Evolutionary conservation across 495 filamentous ascomycete species (phyloP).

Genomic region (Aspergillus indologenus): DNA sequence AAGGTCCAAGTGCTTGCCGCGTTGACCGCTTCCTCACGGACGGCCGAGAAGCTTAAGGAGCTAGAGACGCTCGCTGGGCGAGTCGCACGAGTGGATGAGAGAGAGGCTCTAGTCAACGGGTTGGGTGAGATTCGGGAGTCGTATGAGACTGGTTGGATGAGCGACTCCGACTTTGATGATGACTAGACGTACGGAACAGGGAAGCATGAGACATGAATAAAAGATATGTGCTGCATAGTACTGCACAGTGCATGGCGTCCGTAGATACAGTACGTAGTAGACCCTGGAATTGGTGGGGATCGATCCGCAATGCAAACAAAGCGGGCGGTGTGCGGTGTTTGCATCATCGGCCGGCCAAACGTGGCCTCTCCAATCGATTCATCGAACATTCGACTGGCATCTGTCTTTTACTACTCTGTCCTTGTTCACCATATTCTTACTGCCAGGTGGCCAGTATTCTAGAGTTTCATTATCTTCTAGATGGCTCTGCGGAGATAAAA

Average conservation of each 20-base stretch:
- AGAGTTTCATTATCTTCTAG: conserved; percentile 14
- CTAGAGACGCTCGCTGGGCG: conserved; percentile 59
- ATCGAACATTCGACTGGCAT: conserved; percentile 10
- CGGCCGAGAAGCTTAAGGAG: conserved; percentile 62
- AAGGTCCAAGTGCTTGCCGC: conserved; percentile 59
- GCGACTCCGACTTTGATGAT: conserved; percentile 77
- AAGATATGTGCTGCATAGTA: neutral
- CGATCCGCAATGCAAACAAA: conserved; percentile 21
- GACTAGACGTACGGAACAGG: conserved; percentile 42
- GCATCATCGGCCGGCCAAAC: conserved; percentile 16
- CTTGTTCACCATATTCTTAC: conserved; percentile 20
- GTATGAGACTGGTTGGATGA: conserved; percentile 88
- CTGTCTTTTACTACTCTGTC: conserved; percentile 4
- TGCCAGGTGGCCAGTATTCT: conserved; percentile 40
- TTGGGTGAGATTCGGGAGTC: conserved; percentile 80
- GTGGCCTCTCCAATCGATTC: conserved; percentile 23
- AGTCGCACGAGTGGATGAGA: conserved; percentile 67
- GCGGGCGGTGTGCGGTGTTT: conserved; percentile 9
- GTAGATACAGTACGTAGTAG: neutral
- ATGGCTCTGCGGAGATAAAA: conserved; percentile 23
- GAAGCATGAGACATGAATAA: neutral
- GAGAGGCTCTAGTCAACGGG: conserved; percentile 78
- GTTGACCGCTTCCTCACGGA: conserved; percentile 70
- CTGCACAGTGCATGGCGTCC: too few species aligned
- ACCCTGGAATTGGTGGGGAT: conserved; percentile 1